Evolutionary conservation across 139 green algal species (phyloP).

Genomic region (Ettlia oleoabundans): DNA sequence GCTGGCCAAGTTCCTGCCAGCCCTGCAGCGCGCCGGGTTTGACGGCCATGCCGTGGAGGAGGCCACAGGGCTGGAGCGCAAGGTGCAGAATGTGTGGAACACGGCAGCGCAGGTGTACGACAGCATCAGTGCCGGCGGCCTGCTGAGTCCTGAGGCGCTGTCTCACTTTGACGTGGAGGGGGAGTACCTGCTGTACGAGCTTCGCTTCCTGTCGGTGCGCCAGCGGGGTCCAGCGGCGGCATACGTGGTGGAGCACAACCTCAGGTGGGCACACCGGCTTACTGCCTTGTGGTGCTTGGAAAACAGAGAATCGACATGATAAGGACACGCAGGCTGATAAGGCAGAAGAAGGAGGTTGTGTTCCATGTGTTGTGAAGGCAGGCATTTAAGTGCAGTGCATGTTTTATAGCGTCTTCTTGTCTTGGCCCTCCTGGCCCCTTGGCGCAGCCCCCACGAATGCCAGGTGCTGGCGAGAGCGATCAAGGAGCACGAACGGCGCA

Average conservation of each 20-base stretch:
- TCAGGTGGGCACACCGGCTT: not conserved
- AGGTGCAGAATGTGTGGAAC: constrained; percentile 69
- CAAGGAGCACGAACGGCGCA: constrained; percentile 81
- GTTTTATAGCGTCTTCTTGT: no score
- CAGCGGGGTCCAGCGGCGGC: constrained; percentile 30
- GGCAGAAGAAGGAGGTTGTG: no score
- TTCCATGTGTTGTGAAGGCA: no score
- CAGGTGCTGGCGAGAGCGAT: constrained; percentile 68
- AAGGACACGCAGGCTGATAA: no score
- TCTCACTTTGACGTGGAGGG: constrained; percentile 60
- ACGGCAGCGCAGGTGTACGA: constrained; percentile 70
- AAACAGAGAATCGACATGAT: no score
- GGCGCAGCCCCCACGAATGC: constrained; percentile 19
- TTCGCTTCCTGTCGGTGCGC: constrained; percentile 65
- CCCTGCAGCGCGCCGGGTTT: constrained; percentile 60
- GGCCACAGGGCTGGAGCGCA: constrained; percentile 71
- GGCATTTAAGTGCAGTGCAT: no score
- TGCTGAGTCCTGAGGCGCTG: constrained; percentile 46
- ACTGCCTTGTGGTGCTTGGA: no score
- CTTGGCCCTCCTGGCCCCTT: no score
- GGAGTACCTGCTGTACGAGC: constrained; percentile 68
- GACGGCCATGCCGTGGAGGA: constrained; percentile 64
- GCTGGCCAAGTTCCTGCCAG: constrained; percentile 72
- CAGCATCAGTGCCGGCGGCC: constrained; percentile 52
- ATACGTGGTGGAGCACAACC: constrained; percentile 60